phyloP scores from a whole-genome alignment of 2,329 filamentous ascomycete species.

The Rutstroemia sp. region DNA sequence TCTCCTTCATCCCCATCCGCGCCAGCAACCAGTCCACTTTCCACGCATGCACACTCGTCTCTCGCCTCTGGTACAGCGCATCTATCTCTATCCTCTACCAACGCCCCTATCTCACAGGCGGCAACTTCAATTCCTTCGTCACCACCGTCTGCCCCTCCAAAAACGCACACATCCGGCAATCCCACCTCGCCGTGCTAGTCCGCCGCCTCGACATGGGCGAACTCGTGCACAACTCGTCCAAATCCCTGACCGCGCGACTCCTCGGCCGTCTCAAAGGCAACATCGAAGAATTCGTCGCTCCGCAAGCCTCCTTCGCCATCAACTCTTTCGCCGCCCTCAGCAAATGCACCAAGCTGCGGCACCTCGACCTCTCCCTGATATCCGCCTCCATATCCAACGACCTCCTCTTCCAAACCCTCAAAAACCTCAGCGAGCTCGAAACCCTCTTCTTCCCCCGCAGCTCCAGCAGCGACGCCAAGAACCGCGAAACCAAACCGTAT shows the following conservation, averaged over 20 bases:
- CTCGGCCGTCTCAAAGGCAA: slow-evolving; percentile 29
- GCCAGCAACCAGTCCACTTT: slow-evolving; percentile 19
- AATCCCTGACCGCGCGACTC: slow-evolving; percentile 27
- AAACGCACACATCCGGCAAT: slow-evolving; percentile 29
- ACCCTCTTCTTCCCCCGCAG: slow-evolving; percentile 28
- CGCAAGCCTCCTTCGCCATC: slow-evolving; percentile 29
- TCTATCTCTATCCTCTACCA: slow-evolving; percentile 24
- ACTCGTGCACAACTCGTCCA: slow-evolving; percentile 27
- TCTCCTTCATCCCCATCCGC: slow-evolving; percentile 23
- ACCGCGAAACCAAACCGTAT: slow-evolving; percentile 12
- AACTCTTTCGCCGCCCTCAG: slow-evolving; percentile 30
- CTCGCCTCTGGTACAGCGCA: slow-evolving; percentile 27
- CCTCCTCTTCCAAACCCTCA: slow-evolving; percentile 27
- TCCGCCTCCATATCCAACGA: slow-evolving; percentile 27
- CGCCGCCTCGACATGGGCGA: slow-evolving; percentile 28
- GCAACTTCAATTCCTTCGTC: slow-evolving; percentile 28
- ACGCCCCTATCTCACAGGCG: slow-evolving; percentile 23
- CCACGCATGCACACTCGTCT: slow-evolving; percentile 26
- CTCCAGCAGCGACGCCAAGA: slow-evolving; percentile 17
- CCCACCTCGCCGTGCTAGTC: slow-evolving; percentile 25
- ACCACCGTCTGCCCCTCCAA: slow-evolving; percentile 30
- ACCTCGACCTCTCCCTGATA: slow-evolving; percentile 28
- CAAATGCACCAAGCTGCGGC: slow-evolving; percentile 27
- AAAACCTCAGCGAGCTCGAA: slow-evolving; percentile 24
- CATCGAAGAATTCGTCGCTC: slow-evolving; percentile 29